Conservation (phyloP, 2,329 filamentous ascomycete genomes). For the Xylariaceae sp. region DNA sequence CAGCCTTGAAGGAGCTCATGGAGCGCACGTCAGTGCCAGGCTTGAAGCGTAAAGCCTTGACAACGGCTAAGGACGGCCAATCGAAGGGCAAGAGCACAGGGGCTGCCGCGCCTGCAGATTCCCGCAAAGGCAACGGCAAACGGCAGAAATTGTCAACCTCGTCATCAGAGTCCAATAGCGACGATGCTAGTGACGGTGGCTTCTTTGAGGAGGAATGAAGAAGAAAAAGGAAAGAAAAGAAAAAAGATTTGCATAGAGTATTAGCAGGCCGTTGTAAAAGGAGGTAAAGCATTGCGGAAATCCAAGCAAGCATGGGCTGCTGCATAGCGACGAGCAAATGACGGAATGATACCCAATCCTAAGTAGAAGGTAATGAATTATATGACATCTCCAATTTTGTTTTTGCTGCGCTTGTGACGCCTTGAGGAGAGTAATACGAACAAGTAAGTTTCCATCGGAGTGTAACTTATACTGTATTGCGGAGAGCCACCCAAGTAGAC, state of each 20-base stretch:
- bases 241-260: no score
- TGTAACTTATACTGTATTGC: no score
- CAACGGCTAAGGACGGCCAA: constrained; percentile 9
- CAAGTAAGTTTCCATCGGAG: no score
- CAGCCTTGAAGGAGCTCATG: constrained; percentile 26
- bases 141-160: constrained; percentile 35
- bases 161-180: constrained; percentile 29
- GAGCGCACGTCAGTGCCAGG: constrained; percentile 26
- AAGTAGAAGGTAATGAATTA: background rate
- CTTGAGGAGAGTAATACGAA: no score
- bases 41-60: constrained; percentile 8
- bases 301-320: constrained; percentile 1
- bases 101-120: constrained; percentile 10
- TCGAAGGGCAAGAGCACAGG: constrained; percentile 15
- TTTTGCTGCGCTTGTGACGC: no score
- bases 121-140: constrained; percentile 32
- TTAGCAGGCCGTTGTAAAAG: constrained; percentile 18
- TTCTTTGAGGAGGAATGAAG: constrained; percentile 50
- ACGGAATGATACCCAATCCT: constrained; percentile 23
- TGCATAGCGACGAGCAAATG: background rate
- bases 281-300: background rate
- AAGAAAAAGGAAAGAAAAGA: background rate
- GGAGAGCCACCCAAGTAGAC: no score
- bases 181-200: constrained; percentile 52
- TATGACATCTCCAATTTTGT: no score